Conservation (phyloP, 192 early-diverging fungal genomes). For the Lobosporangium transversale region DNA sequence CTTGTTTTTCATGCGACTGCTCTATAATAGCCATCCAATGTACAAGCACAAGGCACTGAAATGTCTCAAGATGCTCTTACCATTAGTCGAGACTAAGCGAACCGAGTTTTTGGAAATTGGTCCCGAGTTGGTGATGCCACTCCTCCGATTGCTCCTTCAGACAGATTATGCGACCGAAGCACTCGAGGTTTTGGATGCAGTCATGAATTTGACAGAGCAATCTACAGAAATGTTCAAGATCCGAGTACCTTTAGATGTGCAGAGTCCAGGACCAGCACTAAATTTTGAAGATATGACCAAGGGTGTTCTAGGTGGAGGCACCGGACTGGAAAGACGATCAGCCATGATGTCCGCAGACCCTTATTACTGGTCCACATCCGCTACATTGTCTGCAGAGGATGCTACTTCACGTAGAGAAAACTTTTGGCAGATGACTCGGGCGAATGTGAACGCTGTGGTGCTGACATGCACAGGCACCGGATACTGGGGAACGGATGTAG, state of each 20-base stretch:
- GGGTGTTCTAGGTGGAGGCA: conserved; percentile 44
- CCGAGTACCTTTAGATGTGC: conserved; percentile 36
- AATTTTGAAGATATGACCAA: conserved; percentile 55
- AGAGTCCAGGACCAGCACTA: conserved; percentile 22
- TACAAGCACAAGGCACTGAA: conserved; percentile 71
- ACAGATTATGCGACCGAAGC: conserved; percentile 73
- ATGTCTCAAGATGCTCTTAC: conserved; percentile 74
- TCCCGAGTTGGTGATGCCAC: conserved; percentile 71
- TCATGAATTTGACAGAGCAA: conserved; percentile 57
- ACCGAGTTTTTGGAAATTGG: conserved; percentile 61
- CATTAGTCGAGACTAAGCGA: conserved; percentile 57
- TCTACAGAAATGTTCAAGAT: conserved; percentile 48
- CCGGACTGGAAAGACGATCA: conserved; percentile 39
- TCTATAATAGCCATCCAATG: conserved; percentile 68
- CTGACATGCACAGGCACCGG: conserved; percentile 30
- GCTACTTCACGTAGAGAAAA: conserved; percentile 15
- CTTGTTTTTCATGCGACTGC: conserved; percentile 67
- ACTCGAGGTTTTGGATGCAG: conserved; percentile 77
- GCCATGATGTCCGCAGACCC: conserved; percentile 21
- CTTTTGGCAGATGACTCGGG: conserved; percentile 51
- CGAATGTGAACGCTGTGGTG: conserved; percentile 45
- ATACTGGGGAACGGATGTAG: conserved; percentile 34
- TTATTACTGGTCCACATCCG: no score
- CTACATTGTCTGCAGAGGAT: conserved; percentile 12
- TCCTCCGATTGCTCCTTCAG: conserved; percentile 70